Percentiles rank a stretch among this genome's conserved stretches.
These are phyloP conservation scores for Caloboletus firmus DNA, from an alignment of 1,284 basidiomycete genomes.

Conservation along the genomic window DNA sequence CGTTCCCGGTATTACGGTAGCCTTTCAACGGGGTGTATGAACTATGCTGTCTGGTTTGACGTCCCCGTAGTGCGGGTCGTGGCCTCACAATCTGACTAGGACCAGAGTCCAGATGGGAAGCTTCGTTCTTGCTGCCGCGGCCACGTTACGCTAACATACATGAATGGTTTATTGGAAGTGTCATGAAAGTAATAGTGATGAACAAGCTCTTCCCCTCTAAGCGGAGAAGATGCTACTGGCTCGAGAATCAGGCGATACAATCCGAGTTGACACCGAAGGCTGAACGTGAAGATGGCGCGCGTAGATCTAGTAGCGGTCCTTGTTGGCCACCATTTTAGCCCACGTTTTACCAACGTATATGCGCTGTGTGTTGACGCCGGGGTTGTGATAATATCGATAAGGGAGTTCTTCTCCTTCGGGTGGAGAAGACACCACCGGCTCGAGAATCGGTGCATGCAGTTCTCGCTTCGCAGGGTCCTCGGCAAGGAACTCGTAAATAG, in stretches of 20 bases:
- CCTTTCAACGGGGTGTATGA: not conserved
- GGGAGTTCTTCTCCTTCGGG: not conserved
- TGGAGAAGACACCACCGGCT: not conserved
- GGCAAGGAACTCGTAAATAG: not conserved
- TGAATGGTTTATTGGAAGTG: not conserved
- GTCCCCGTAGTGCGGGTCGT: too few species aligned
- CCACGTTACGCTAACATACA: constrained; percentile 16
- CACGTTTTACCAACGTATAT: not conserved
- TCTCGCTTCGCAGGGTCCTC: constrained; percentile 8
- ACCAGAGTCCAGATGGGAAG: not conserved
- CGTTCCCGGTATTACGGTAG: too few species aligned
- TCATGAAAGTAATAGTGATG: constrained; percentile 6
- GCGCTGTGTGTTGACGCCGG: too few species aligned
- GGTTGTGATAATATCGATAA: not conserved
- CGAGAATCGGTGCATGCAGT: constrained; percentile 2
- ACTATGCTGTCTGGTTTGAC: not conserved
- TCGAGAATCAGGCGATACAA: not conserved
- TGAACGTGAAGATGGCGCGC: not conserved
- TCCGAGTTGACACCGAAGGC: not conserved
- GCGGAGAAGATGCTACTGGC: not conserved
- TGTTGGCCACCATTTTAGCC: not conserved
- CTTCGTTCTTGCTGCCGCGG: not conserved
- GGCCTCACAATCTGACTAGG: not conserved
- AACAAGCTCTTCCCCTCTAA: constrained; percentile 4
- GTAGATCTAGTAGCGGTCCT: not conserved